Evolutionary conservation across 2,329 filamentous ascomycete genomes (phyloP).

Genomic region (Penicillium freii): DNA sequence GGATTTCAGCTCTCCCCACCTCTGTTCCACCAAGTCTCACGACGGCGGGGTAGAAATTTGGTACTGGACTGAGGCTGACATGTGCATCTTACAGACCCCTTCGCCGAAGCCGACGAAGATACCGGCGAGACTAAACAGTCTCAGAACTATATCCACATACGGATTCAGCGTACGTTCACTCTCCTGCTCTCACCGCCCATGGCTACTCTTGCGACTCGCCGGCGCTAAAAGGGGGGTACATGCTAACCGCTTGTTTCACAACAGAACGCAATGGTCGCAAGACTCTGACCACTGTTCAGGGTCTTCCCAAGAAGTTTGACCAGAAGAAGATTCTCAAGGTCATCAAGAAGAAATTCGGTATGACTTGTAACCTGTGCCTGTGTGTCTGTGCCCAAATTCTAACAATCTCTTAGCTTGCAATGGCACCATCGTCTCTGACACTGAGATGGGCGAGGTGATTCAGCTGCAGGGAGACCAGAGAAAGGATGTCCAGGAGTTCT

Average conservation of each 20-base stretch:
- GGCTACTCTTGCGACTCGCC: slow-evolving; percentile 3
- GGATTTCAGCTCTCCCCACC: slow-evolving; percentile 1
- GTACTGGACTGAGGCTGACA: slow-evolving; percentile 36
- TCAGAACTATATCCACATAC: slow-evolving; percentile 99
- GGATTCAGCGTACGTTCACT: slow-evolving; percentile 84
- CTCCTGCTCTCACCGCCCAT: background rate
- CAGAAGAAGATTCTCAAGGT: slow-evolving; percentile 99
- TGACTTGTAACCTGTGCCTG: slow-evolving; percentile 29
- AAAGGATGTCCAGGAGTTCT: slow-evolving; percentile 97
- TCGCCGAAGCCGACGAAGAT: slow-evolving; percentile 99
- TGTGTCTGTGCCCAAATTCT: slow-evolving; percentile 12
- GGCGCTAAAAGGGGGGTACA: slow-evolving; percentile 7
- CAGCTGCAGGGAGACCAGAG: slow-evolving; percentile 99
- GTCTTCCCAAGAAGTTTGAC: slow-evolving; percentile 97
- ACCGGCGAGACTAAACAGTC: slow-evolving; percentile 92
- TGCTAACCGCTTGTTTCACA: slow-evolving; percentile 25
- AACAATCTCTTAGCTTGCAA: slow-evolving; percentile 72
- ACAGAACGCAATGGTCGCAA: slow-evolving; percentile 99
- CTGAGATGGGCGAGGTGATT: slow-evolving; percentile 98
- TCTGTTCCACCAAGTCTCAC: slow-evolving; percentile 14
- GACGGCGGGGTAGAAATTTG: slow-evolving; percentile 39
- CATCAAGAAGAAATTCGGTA: slow-evolving; percentile 99
- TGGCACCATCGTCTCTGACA: slow-evolving; percentile 97
- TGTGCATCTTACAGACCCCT: slow-evolving; percentile 72
- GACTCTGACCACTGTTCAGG: slow-evolving; percentile 99